Conservation (phyloP, 345 rosid species). For the Salix purpurea region DNA sequence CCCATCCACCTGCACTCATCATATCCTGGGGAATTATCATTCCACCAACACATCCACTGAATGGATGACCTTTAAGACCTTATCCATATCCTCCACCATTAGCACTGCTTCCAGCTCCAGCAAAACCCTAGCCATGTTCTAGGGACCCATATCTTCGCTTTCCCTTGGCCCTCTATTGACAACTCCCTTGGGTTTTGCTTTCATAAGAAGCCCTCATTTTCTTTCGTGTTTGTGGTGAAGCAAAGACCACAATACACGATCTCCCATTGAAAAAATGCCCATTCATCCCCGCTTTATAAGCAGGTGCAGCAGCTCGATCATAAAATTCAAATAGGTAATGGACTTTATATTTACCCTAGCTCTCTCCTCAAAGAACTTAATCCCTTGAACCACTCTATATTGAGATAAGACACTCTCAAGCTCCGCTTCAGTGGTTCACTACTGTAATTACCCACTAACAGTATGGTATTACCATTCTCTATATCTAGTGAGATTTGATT, state of each 20-base stretch:
- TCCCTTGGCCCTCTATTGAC: slow-evolving; percentile 40
- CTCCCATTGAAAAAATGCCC: slow-evolving; percentile 66
- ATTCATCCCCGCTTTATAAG: slow-evolving; percentile 80
- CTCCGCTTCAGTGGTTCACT: slow-evolving; percentile 94
- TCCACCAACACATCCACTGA: slow-evolving; percentile 56
- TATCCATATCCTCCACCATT: slow-evolving; percentile 61
- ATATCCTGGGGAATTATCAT: slow-evolving; percentile 72
- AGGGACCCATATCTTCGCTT: slow-evolving; percentile 60
- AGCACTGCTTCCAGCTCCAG: slow-evolving; percentile 51
- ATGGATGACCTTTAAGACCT: slow-evolving; percentile 59
- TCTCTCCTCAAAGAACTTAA: slow-evolving; percentile 82
- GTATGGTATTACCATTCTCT: slow-evolving; percentile 29
- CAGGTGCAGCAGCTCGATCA: slow-evolving; percentile 56
- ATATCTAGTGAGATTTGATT: slow-evolving; percentile 25
- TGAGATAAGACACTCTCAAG: slow-evolving; percentile 59
- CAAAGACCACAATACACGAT: slow-evolving; percentile 76
- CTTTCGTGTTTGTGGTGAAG: slow-evolving; percentile 59
- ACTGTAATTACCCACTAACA: slow-evolving; percentile 82
- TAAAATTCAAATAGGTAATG: slow-evolving; percentile 85
- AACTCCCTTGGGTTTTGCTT: slow-evolving; percentile 29
- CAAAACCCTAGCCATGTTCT: slow-evolving; percentile 59
- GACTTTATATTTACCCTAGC: slow-evolving; percentile 90
- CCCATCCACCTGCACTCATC: slow-evolving; percentile 77
- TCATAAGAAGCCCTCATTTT: slow-evolving; percentile 45
- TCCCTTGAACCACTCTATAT: slow-evolving; percentile 70